Evolutionary conservation across 1,284 basidiomycete species (phyloP).

Genomic region (Chalciporus piperatoides): DNA sequence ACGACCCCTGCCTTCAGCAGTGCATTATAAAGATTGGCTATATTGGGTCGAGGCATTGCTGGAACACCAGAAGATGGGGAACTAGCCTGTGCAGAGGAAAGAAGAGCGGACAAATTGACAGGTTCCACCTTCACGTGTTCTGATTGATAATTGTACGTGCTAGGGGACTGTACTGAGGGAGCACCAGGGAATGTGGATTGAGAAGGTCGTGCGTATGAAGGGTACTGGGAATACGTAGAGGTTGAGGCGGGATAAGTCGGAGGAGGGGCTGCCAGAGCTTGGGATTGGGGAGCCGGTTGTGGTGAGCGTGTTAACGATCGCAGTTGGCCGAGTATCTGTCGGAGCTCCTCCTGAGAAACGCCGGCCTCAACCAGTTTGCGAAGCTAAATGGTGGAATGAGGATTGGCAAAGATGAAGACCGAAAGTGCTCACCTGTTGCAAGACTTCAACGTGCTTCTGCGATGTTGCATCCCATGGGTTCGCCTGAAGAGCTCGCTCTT

Average conservation of each 20-base stretch:
- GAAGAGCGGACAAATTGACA: conserved; percentile 28
- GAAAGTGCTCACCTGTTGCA: conserved; percentile 61
- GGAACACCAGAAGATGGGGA: conserved; percentile 28
- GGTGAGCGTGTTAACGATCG: conserved; percentile 55
- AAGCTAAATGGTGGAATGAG: conserved; percentile 45
- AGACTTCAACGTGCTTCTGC: conserved; percentile 63
- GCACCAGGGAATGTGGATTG: conserved; percentile 18
- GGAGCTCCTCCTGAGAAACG: conserved; percentile 76
- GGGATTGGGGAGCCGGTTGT: conserved; percentile 39
- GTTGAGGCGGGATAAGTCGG: conserved; percentile 30
- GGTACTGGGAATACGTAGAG: conserved; percentile 32
- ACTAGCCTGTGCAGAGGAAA: conserved; percentile 24
- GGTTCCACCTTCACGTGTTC: conserved; percentile 31
- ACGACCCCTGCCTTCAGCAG: conserved; percentile 75
- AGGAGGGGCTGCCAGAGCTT: conserved; percentile 27
- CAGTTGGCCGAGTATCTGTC: conserved; percentile 76
- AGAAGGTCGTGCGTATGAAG: conserved; percentile 24
- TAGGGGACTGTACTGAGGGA: conserved; percentile 13
- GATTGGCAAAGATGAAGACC: neutral
- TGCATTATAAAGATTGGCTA: conserved; percentile 60
- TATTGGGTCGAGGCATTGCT: conserved; percentile 38
- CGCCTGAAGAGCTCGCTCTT: conserved; percentile 60
- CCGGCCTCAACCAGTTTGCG: conserved; percentile 74
- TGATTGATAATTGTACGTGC: conserved; percentile 23
- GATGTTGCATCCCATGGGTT: conserved; percentile 65